phyloP scores from a whole-genome alignment of 164 flowering plant species.

The Brasenia schreberi region DNA sequence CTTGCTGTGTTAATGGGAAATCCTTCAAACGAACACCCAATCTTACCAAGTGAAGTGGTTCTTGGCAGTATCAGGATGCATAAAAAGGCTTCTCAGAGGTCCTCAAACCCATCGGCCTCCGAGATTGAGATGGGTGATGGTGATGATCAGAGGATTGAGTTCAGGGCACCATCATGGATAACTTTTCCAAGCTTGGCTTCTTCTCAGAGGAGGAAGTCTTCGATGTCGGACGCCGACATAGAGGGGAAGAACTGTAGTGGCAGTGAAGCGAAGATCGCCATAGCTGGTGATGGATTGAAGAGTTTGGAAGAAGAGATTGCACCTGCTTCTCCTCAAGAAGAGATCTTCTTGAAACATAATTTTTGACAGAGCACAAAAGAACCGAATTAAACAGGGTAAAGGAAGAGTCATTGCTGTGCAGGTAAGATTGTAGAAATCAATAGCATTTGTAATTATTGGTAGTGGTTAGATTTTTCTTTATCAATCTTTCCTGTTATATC shows the following conservation, averaged over 20 bases:
- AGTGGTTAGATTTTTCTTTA: background rate
- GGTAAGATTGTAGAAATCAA: background rate
- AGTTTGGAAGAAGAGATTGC: slow-evolving; percentile 75
- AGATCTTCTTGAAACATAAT: slow-evolving; percentile 80
- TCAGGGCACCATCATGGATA: slow-evolving; percentile 96
- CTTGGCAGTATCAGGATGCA: slow-evolving; percentile 82
- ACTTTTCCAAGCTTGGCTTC: slow-evolving; percentile 93
- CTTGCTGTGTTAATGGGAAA: slow-evolving; percentile 87
- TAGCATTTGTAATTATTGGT: background rate
- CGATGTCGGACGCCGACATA: background rate
- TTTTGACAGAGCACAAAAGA: slow-evolving; percentile 21
- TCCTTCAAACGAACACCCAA: slow-evolving; percentile 72
- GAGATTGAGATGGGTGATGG: slow-evolving; percentile 45
- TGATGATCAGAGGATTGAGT: slow-evolving; percentile 75
- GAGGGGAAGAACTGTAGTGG: background rate
- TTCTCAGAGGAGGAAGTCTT: slow-evolving; percentile 74
- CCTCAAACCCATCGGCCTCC: slow-evolving; percentile 44
- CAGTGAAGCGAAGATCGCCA: background rate
- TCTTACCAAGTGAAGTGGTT: slow-evolving; percentile 85
- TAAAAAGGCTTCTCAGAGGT: slow-evolving; percentile 75
- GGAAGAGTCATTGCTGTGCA: background rate
- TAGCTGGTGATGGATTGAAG: slow-evolving; percentile 39
- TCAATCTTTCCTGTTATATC: background rate
- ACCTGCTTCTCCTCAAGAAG: slow-evolving; percentile 84
- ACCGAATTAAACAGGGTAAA: background rate